A percentile compares a stretch with the other conserved stretches of the same genome.
Conservation (phyloP, 73 alveolate species). For the Blepharisma japonicum region DNA sequence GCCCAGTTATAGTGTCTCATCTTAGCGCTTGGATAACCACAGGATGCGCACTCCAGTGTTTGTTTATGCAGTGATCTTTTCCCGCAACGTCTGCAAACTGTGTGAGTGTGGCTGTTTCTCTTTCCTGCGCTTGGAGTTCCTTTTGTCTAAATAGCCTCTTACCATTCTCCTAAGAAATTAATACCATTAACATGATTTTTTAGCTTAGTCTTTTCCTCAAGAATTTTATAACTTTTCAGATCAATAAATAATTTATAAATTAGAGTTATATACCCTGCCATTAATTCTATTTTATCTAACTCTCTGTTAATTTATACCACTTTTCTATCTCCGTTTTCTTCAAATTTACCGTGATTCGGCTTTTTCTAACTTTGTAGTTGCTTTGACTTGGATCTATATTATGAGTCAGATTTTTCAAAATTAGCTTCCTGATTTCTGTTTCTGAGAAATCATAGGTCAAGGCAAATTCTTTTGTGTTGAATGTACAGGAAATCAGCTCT, state of each 20-base stretch:
- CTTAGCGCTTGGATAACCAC: conserved; percentile 55
- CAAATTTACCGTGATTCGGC: not conserved
- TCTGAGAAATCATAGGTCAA: not conserved
- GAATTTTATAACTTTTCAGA: no score
- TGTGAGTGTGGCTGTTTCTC: conserved; percentile 55
- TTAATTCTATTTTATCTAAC: not conserved
- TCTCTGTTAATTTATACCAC: not conserved
- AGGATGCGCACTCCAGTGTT: conserved; percentile 54
- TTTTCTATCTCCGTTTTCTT: not conserved
- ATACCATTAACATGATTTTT: no score
- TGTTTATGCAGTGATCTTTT: conserved; percentile 53
- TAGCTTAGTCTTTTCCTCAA: no score
- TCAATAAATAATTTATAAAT: no score
- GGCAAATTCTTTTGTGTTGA: not conserved
- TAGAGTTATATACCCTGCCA: no score
- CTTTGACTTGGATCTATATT: not conserved
- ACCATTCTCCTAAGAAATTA: not conserved
- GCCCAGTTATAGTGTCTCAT: conserved; percentile 60
- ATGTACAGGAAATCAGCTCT: not conserved
- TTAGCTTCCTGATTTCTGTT: not conserved
- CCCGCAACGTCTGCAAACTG: conserved; percentile 65
- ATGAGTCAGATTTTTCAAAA: not conserved
- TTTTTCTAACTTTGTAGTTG: not conserved
- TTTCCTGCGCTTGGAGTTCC: conserved; percentile 58
- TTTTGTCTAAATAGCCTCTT: conserved; percentile 35